Base-by-base conservation (phyloP, 192 early-diverging fungal species). In the Coemansia sp. region DNA sequence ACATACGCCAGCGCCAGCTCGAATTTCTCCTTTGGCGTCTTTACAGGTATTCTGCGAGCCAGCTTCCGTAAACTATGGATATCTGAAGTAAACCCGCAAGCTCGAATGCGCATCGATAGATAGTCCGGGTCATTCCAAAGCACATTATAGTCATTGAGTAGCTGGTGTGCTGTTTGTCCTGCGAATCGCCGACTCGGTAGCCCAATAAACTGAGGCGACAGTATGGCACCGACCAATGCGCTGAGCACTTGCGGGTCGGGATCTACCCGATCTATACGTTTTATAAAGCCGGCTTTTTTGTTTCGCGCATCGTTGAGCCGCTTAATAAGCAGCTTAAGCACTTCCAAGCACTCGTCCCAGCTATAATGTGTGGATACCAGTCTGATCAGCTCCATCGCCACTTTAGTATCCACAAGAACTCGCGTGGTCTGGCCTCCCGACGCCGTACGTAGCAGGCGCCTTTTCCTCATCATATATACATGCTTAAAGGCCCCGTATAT, bases 121-220 rank as follows among this genome's bases (percentile, higher is more conserved):
- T 16, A 26, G 8, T 20, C 51, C 0, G 51, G 23, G 23, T 57
- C 53, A 12, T 14, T 15, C n/a, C 9, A 11, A 11, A 53, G 30
- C n/a, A 59, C 10, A 5, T 10, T n/a, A 28, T 53, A 69, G 50
- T 77, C 74, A 14, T 48, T 18, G 16, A 70, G 11, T 16, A 77
- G 11, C 53, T 77, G 74, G 42, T 59, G 18, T 3, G 67, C 74
- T 14, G 74, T 70, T 8, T 60, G 54, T 12, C 74, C 74, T 0
- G 74, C 74, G 23, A 60, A 40, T 12, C 62, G 56, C 43, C 74
- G 59, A 10, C 62, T 64, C 0, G 68, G 67, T 39, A 66, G 47
- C 3, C 51, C 47, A 0, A 44, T 56, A 42, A 66, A 60, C 8
- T 37, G 67, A 5, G 54, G 53, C 38, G 59, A 44, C 53, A 66